Percentiles rank a stretch among this genome's conserved stretches.
Evolutionary conservation across 495 filamentous ascomycete species (phyloP).

Genomic region (Lentithecium fluviatile): DNA sequence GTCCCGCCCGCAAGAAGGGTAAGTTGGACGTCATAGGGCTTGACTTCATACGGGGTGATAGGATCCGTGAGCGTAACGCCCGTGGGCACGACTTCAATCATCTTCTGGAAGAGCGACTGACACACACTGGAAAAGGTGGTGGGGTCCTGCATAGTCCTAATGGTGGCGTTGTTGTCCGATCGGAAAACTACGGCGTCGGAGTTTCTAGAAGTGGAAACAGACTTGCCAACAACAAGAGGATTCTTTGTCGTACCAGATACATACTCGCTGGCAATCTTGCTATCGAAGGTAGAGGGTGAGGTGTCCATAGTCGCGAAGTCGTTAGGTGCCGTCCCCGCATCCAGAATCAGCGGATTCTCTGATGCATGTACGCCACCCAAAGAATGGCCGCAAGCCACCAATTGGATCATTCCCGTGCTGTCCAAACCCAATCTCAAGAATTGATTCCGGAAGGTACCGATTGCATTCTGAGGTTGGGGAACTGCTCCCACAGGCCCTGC

Average conservation of each 20-base stretch:
- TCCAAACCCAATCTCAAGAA: constrained; percentile 60
- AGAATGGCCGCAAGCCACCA: constrained; percentile 62
- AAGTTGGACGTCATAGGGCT: constrained; percentile 52
- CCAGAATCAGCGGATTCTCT: constrained; percentile 56
- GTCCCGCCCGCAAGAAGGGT: constrained; percentile 42
- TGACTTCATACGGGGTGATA: constrained; percentile 58
- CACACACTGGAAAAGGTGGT: constrained; percentile 50
- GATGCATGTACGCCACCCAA: constrained; percentile 59
- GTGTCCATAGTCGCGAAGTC: constrained; percentile 52
- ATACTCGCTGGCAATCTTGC: constrained; percentile 57
- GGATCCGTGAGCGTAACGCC: constrained; percentile 52
- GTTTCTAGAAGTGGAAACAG: constrained; percentile 43
- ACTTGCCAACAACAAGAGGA: constrained; percentile 53
- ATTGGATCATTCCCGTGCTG: constrained; percentile 57
- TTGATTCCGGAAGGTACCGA: constrained; percentile 52
- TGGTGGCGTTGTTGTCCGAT: constrained; percentile 56
- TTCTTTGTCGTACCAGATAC: constrained; percentile 51
- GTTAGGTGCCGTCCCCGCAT: constrained; percentile 47
- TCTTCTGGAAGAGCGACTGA: constrained; percentile 53
- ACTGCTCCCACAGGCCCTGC: constrained; percentile 52
- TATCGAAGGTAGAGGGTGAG: constrained; percentile 51
- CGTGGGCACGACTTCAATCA: constrained; percentile 61
- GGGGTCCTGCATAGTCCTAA: constrained; percentile 49
- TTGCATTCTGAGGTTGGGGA: constrained; percentile 58
- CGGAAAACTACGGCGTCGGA: constrained; percentile 60